phyloP scores from a whole-genome alignment of 208 protist genomes.

The Crithidia thermophila region DNA sequence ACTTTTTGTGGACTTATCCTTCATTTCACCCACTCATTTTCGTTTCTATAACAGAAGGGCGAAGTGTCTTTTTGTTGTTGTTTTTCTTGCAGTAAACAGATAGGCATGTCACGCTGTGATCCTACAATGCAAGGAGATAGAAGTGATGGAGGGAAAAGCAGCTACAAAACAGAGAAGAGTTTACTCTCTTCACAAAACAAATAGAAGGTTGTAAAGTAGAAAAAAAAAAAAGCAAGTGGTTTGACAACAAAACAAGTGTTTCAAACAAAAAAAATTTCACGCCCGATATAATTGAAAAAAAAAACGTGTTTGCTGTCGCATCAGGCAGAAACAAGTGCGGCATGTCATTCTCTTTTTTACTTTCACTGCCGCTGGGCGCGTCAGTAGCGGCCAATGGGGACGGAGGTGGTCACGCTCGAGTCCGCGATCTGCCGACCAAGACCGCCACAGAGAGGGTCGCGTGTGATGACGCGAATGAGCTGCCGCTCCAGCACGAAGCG shows the following conservation, averaged over 20 bases:
- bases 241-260: conserved; percentile 3
- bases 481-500: conserved; percentile 78
- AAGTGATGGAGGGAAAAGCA: neutral
- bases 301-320: neutral
- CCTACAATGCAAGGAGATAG: too few relatives aligned
- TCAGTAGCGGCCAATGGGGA: conserved; percentile 15
- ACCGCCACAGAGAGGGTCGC: conserved; percentile 16
- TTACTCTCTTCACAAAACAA: neutral
- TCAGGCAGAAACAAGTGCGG: neutral
- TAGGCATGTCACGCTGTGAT: too few relatives aligned
- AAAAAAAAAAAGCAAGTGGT: neutral
- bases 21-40: too few relatives aligned
- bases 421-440: conserved; percentile 21
- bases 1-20: too few relatives aligned
- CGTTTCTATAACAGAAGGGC: too few relatives aligned
- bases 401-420: neutral
- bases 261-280: neutral
- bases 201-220: neutral
- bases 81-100: too few relatives aligned
- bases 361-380: neutral
- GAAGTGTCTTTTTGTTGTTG: too few relatives aligned
- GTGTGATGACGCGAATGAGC: conserved; percentile 47
- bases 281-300: neutral
- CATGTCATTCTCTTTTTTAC: neutral
- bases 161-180: conserved; percentile 8